These are phyloP conservation scores for Oldenlandia corymbosa DNA, from an alignment of 257 asterid species.

Conservation along the genomic window DNA sequence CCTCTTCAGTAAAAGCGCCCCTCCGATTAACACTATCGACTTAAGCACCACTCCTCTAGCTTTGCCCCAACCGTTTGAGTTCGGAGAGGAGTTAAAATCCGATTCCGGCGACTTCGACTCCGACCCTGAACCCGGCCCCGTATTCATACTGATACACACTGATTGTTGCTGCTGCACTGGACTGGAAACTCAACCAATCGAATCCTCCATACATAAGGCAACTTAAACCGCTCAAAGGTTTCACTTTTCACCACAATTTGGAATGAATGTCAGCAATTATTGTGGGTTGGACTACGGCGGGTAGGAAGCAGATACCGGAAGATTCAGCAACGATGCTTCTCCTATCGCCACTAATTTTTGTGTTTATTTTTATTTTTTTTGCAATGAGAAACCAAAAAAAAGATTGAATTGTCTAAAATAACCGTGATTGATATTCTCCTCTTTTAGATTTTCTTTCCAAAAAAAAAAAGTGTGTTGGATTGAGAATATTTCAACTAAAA, in stretches of 20 bases:
- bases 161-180: not conserved
- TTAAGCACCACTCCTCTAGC: conserved; percentile 75
- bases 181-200: conserved; percentile 8
- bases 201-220: not conserved
- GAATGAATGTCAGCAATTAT: too few species aligned
- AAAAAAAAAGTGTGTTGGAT: too few species aligned
- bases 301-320: not conserved
- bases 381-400: too few species aligned
- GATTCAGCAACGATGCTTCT: not conserved
- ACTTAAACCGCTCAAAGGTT: not conserved
- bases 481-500: too few species aligned
- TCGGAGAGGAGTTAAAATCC: conserved; percentile 42
- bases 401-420: too few species aligned
- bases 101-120: conserved; percentile 50
- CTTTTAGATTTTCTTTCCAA: too few species aligned
- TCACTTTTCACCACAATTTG: too few species aligned
- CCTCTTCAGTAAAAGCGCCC: conserved; percentile 81
- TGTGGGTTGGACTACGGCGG: not conserved
- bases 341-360: not conserved
- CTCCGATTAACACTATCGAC: conserved; percentile 74
- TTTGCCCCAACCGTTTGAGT: conserved; percentile 66
- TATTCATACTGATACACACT: conserved; percentile 20
- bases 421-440: too few species aligned
- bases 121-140: conserved; percentile 62
- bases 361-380: too few species aligned